These are phyloP conservation scores for Fraxinus dipetala DNA, from an alignment of 305 asterid species.

Conservation along the genomic window DNA sequence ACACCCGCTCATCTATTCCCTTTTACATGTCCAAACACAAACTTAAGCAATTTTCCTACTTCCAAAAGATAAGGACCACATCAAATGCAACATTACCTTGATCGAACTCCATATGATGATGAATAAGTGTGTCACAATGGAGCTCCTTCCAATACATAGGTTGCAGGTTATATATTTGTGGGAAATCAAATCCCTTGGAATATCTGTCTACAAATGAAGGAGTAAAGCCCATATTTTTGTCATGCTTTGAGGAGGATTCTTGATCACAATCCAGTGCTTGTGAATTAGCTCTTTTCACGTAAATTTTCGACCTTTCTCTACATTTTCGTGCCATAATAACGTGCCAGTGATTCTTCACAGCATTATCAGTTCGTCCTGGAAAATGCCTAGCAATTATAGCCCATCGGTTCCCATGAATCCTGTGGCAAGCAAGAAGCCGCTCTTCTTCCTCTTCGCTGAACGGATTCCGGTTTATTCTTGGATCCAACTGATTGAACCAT, in stretches of 20 bases:
- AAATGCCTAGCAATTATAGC: conserved; percentile 74
- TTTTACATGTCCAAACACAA: neutral
- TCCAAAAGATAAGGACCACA: neutral
- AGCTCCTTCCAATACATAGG: conserved; percentile 24
- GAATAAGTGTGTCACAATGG: conserved; percentile 13
- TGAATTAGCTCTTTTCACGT: conserved; percentile 29
- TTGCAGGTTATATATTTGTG: conserved; percentile 21
- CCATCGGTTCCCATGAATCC: conserved; percentile 75
- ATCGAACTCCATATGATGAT: conserved; percentile 16
- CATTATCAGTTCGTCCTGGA: conserved; percentile 82
- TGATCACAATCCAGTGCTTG: conserved; percentile 20
- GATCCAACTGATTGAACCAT: conserved; percentile 87
- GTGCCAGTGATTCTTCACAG: conserved; percentile 87
- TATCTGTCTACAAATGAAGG: conserved; percentile 20
- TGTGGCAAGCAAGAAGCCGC: conserved; percentile 68
- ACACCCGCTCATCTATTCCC: neutral
- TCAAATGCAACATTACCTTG: conserved; percentile 33
- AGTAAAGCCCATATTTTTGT: conserved; percentile 21
- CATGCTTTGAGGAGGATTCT: conserved; percentile 28
- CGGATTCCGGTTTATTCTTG: conserved; percentile 70
- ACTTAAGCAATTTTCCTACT: neutral
- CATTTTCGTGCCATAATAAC: conserved; percentile 76
- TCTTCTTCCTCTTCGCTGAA: conserved; percentile 79
- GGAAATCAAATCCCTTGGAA: conserved; percentile 14
- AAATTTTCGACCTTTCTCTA: conserved; percentile 51